Conservation (phyloP, 2,329 filamentous ascomycete genomes). For the Fusarium albosuccineum region DNA sequence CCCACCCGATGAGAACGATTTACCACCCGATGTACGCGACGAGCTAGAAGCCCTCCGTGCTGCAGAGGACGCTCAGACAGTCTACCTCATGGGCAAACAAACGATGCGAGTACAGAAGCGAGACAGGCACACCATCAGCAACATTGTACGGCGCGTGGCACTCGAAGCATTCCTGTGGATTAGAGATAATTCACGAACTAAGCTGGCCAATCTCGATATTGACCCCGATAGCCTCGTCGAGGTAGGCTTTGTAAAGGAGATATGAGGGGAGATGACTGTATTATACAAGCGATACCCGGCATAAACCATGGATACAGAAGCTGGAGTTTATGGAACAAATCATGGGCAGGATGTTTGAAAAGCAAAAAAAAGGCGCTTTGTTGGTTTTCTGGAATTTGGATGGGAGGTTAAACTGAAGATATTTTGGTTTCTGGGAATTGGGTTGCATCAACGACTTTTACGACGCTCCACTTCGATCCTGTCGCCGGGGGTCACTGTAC, state of each 20-base stretch:
- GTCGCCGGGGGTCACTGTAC: slow-evolving; percentile 22
- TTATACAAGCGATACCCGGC: slow-evolving; percentile 24
- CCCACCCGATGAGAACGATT: slow-evolving; percentile 41
- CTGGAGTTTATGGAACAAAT: slow-evolving; percentile 9
- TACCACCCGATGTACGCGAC: slow-evolving; percentile 44
- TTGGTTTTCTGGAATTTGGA: slow-evolving; percentile 11
- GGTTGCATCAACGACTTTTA: slow-evolving; percentile 23
- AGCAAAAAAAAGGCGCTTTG: slow-evolving; percentile 26
- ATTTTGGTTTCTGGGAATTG: not conserved
- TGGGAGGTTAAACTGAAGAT: slow-evolving; percentile 17
- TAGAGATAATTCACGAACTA: slow-evolving; percentile 74
- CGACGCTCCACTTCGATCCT: slow-evolving; percentile 21
- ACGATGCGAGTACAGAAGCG: slow-evolving; percentile 63
- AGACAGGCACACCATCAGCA: slow-evolving; percentile 49
- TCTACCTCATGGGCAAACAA: slow-evolving; percentile 73
- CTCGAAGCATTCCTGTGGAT: slow-evolving; percentile 73
- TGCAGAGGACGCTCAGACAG: slow-evolving; percentile 62
- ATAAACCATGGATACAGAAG: slow-evolving; percentile 9
- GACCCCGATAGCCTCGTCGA: slow-evolving; percentile 71
- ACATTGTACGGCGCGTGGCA: slow-evolving; percentile 58
- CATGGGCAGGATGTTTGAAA: slow-evolving; percentile 10
- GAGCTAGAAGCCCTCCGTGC: slow-evolving; percentile 60
- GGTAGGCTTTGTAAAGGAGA: slow-evolving; percentile 77
- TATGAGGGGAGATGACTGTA: slow-evolving; percentile 53
- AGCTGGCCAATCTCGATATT: slow-evolving; percentile 70